phyloP scores from a whole-genome alignment of 495 filamentous ascomycete genomes.

The Penicillium samsonianum region DNA sequence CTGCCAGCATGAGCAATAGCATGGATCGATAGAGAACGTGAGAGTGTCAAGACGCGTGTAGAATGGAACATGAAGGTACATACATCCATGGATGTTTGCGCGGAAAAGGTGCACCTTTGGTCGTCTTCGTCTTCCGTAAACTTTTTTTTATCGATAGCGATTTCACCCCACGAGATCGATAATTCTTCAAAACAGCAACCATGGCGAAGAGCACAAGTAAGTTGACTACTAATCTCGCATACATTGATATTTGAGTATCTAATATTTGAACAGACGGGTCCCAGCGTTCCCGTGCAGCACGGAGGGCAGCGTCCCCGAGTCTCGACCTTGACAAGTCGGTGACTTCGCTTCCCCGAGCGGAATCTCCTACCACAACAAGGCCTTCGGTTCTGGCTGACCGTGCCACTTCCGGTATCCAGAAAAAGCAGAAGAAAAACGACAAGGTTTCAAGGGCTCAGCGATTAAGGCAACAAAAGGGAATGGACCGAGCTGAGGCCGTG shows the following conservation, averaged over 20 bases:
- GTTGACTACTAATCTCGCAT: constrained; percentile 18
- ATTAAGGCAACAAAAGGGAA: constrained; percentile 65
- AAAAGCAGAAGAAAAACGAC: constrained; percentile 64
- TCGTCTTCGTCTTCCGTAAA: constrained; percentile 32
- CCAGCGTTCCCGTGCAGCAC: constrained; percentile 69
- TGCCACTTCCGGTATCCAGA: constrained; percentile 62
- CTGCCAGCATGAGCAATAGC: constrained; percentile 24
- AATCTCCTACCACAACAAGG: constrained; percentile 49
- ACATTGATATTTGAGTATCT: constrained; percentile 17
- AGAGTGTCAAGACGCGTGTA: constrained; percentile 15
- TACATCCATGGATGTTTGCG: too few species aligned
- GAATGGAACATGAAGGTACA: constrained; percentile 9
- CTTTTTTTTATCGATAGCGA: constrained; percentile 48
- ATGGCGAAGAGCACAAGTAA: constrained; percentile 55
- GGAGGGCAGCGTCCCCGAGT: constrained; percentile 69
- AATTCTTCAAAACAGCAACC: constrained; percentile 31
- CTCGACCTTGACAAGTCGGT: constrained; percentile 77
- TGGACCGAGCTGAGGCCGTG: constrained; percentile 72
- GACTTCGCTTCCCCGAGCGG: constrained; percentile 58
- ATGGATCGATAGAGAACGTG: constrained; percentile 2
- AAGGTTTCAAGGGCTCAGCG: constrained; percentile 64
- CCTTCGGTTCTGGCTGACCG: constrained; percentile 62
- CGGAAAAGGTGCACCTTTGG: constrained; percentile 32
- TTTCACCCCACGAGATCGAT: constrained; percentile 34
- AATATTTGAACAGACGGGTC: constrained; percentile 41